Conservation (phyloP, 129 eudicot genomes). For the Centella asiatica region DNA sequence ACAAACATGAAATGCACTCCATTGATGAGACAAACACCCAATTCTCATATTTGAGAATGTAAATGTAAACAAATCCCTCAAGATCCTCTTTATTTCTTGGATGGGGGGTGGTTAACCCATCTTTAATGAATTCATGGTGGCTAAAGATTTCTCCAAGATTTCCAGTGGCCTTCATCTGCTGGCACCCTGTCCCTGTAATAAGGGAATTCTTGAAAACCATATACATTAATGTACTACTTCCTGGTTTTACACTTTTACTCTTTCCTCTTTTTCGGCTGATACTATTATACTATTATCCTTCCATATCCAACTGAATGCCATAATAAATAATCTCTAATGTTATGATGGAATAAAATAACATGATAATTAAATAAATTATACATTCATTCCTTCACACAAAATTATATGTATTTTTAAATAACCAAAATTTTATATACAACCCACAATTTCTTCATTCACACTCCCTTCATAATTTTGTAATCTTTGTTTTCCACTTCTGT, state of each 20-base stretch:
- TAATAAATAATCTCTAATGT: no score
- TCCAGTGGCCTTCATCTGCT: conserved; percentile 51
- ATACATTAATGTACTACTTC: no score
- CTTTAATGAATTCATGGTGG: conserved; percentile 19
- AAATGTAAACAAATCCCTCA: background rate
- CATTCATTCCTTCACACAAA: no score
- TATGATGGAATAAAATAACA: background rate
- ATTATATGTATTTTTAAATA: no score
- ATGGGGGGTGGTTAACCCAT: conserved; percentile 23
- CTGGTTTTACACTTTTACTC: background rate
- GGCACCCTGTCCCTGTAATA: conserved; percentile 64
- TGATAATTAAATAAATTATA: background rate
- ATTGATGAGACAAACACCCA: no score
- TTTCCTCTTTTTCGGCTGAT: background rate
- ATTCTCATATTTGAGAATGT: no score
- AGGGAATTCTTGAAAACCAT: background rate
- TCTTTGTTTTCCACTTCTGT: no score
- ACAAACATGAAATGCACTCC: no score
- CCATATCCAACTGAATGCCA: background rate
- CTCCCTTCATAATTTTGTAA: no score
- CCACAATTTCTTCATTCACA: no score
- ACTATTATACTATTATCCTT: background rate
- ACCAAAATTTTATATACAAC: no score
- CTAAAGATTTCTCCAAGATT: conserved; percentile 45
- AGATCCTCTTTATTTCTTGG: conserved; percentile 29